Evolutionary conservation across 768 basidiomycete genomes (phyloP), one percentile per base, ranked within the genome.

Genomic region (Lentinula guzmanii): DNA sequence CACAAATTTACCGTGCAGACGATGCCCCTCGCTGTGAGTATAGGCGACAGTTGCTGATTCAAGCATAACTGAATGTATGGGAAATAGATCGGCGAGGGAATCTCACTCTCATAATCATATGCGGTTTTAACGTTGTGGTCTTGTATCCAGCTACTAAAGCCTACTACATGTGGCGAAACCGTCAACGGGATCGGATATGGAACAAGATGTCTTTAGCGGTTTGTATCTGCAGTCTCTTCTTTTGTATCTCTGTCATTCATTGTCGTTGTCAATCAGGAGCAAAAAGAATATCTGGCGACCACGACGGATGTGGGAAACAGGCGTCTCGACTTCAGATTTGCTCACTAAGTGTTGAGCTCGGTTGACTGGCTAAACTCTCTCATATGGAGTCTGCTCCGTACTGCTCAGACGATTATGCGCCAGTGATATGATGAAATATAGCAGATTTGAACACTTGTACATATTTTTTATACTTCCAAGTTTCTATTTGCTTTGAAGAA

Each of bases 271-370:
- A 13, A 15, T 9, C 45, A 86, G 85, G 79, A 85, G 71, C 82
- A 80, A 62, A 73, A 74, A 24, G 65, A 80, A 33, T 90, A 90
- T 67, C 72, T 87, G 2, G 65, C 68, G 9, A 86, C 81, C 1
- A 86, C 87, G 9, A 81, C 69, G 21, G 86, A 89, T 64, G 66
- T 78, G 24, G 86, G 86, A 37, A 87, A 86, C 62, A 75, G 79
- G 62, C 76, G 84, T n/a, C 75, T 87, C 34, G 84, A 87, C 68
- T 87, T 86, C 68, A 74, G 83, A 37, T 87, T 87, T 63, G 83
- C 82, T 3, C 81, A 86, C 70, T 85, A 59, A 21, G 34, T 39
- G 9, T 8, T 18, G 13, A 9, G 9, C 24, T 31, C 8, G 34
- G 15, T 15, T 18, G 5, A 15, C n/a, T 39, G 33, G 16, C 6